A percentile compares a stretch with the other conserved stretches of the same genome.
These are phyloP conservation scores for Cajanus cajan DNA, from an alignment of 306 rosid species.

Conservation along the genomic window DNA sequence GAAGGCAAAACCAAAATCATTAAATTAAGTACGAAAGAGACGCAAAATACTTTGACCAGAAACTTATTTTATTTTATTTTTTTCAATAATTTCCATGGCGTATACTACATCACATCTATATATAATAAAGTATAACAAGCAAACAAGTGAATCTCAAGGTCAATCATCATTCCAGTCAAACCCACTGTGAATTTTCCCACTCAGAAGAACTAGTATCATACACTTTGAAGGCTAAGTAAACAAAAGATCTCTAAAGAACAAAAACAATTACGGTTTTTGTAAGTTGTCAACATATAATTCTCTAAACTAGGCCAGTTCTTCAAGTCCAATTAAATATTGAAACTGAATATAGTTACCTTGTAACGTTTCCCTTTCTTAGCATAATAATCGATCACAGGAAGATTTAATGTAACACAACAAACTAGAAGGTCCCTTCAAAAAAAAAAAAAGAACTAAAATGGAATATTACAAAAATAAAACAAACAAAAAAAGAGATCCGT, in stretches of 20 bases:
- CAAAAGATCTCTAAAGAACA: constrained; percentile 1
- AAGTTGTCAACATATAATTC: not conserved
- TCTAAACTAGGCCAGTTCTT: not conserved
- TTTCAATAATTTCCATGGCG: not conserved
- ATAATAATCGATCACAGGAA: constrained; percentile 78
- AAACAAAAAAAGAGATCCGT: no score
- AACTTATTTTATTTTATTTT: not conserved
- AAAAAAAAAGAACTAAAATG: no score
- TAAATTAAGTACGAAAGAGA: not conserved
- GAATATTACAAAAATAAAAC: no score
- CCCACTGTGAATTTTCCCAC: constrained; percentile 15
- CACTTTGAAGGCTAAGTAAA: constrained; percentile 1
- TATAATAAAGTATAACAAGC: not conserved
- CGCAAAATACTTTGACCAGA: not conserved
- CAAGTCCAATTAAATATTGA: constrained; percentile 21
- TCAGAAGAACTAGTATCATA: constrained; percentile 3
- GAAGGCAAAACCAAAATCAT: not conserved
- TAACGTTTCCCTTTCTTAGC: constrained; percentile 71
- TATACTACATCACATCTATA: not conserved
- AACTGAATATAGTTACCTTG: constrained; percentile 49
- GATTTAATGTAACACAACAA: no score
- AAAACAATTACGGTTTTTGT: not conserved
- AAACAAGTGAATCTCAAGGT: constrained; percentile 6
- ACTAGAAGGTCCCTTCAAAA: no score
- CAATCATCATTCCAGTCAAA: not conserved